These are phyloP conservation scores for Theileria parva DNA, from an alignment of 169 alveolate species.

Conservation along the genomic window DNA sequence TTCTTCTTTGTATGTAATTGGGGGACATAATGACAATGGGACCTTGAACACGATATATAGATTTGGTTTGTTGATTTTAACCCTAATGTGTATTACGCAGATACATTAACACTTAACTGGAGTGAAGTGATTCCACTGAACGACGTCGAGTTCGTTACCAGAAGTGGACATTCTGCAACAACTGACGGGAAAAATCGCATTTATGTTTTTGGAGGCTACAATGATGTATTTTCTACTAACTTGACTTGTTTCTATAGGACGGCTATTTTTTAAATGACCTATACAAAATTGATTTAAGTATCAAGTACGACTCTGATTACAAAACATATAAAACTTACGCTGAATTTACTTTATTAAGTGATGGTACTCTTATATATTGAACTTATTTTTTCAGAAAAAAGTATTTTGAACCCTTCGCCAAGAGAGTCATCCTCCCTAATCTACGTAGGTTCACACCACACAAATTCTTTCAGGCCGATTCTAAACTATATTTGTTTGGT, in stretches of 20 bases:
- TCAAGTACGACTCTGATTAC: slow-evolving; percentile 34
- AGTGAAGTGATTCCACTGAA: slow-evolving; percentile 15
- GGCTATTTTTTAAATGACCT: slow-evolving; percentile 57
- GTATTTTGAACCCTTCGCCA: slow-evolving; percentile 56
- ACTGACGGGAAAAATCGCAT: slow-evolving; percentile 69
- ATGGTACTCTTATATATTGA: slow-evolving; percentile 1
- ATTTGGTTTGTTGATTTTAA: slow-evolving; percentile 24
- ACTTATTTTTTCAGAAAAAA: slow-evolving; percentile 7
- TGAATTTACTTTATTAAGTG: slow-evolving; percentile 40
- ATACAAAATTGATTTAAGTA: slow-evolving; percentile 35
- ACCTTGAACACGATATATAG: slow-evolving; percentile 40
- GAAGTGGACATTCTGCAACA: slow-evolving; percentile 62
- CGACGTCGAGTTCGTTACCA: slow-evolving; percentile 28
- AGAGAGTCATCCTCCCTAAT: slow-evolving; percentile 54
- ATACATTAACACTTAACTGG: slow-evolving; percentile 52
- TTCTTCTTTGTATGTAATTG: slow-evolving; percentile 47
- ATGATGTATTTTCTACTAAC: slow-evolving; percentile 18
- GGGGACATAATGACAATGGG: slow-evolving; percentile 59
- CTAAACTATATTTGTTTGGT: slow-evolving; percentile 51
- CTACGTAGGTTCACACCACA: slow-evolving; percentile 4
- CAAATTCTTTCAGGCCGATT: slow-evolving; percentile 18
- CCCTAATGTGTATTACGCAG: slow-evolving; percentile 4
- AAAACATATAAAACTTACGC: slow-evolving; percentile 22
- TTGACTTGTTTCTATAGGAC: slow-evolving; percentile 14
- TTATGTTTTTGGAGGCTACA: slow-evolving; percentile 64